Base-by-base conservation (phyloP, 768 basidiomycete species). In the Tulasnella sp. region DNA sequence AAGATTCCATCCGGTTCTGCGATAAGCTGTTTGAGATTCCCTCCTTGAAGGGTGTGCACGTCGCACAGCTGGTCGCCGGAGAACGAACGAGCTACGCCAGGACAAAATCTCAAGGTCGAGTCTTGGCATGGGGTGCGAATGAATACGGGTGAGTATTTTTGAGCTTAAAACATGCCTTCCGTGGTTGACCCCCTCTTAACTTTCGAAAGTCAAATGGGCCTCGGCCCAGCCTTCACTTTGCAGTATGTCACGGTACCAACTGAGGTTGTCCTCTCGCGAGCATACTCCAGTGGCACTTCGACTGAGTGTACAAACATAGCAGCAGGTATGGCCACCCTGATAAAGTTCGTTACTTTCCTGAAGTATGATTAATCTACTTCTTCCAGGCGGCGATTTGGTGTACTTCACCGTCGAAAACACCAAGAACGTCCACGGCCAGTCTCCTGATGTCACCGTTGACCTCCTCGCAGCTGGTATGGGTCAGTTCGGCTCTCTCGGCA, bases 121-220 rank as follows among this genome's bases (percentile, higher is more conserved):
- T 95, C 11, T 84, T 98, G 22, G 92, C 88, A 0, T 96, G 91
- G 87, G 95, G 95, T 62, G 92, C 92, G 0, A 96, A 97, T 78
- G 89, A 91, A 75, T 90, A 85, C 76, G 94, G 94, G 90, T 90
- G 75, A 67, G 84, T 17, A 3, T 69, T 63, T 47, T 8, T 5
- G n/a, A n/a, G 19, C 26, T 36, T 12, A 16, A 29, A n/a, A 11
- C n/a, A n/a, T n/a, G n/a, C 29, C 52, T 72, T 73, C 72, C 22
- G n/a, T 76, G 17, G 35, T 47, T 35, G 32, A 9, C 47, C 73
- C 29, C 19, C 2, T 8, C n/a, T 42, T 6, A 16, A 5, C 17
- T 9, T 16, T 36, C 41, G 36, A 36, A 26, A 91, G 92, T 34
- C 94, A 98, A 81, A 84, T 95, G 62, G 94, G 93, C 47, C 81